Conservation (phyloP, 257 asterid species). For the Nicotiana knightiana region DNA sequence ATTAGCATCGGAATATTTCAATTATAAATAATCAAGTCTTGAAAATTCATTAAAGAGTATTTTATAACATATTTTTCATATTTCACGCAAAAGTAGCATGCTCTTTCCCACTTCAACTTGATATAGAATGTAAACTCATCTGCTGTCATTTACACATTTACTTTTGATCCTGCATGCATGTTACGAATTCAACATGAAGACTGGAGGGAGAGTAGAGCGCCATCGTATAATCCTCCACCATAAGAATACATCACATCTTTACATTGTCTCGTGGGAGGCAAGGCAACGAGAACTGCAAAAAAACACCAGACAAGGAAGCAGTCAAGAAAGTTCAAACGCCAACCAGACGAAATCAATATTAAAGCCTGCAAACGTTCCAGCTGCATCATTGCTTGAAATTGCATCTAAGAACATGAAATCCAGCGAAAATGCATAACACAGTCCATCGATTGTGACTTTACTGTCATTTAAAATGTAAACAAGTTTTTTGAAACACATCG, state of each 20-base stretch:
- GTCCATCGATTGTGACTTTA: neutral
- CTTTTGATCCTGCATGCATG: neutral
- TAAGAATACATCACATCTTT: neutral
- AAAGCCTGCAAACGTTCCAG: neutral
- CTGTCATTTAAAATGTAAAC: neutral
- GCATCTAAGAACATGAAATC: neutral
- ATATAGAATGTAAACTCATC: slow-evolving; percentile 1
- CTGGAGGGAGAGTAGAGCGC: neutral
- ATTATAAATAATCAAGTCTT: neutral
- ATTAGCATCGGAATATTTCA: neutral
- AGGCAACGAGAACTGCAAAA: neutral
- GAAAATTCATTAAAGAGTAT: neutral
- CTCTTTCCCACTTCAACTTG: neutral
- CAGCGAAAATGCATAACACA: neutral
- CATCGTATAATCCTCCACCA: neutral
- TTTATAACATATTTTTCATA: neutral
- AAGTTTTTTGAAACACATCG: neutral
- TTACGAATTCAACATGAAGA: neutral
- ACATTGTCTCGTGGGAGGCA: slow-evolving; percentile 1
- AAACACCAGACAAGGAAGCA: neutral
- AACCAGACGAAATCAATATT: neutral
- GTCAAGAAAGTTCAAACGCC: neutral
- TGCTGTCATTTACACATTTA: slow-evolving; percentile 3
- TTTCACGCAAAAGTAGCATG: neutral
- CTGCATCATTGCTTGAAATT: neutral